These are phyloP conservation scores for Salinomyces thailandicus DNA, from an alignment of 2,329 filamentous ascomycete species.

Conservation along the genomic window DNA sequence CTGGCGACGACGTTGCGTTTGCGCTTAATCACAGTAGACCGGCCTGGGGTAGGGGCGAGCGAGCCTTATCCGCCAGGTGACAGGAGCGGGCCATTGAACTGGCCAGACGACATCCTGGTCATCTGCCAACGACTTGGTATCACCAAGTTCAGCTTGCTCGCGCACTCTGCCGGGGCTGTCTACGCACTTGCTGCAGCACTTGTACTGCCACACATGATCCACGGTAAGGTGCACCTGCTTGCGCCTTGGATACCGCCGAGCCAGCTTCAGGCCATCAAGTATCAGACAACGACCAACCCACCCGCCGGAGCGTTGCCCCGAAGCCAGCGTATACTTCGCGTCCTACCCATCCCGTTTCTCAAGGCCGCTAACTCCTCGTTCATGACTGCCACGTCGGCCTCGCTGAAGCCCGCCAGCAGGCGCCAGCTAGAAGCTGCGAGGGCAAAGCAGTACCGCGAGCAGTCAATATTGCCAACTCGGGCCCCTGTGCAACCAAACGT, in stretches of 20 bases:
- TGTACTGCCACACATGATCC: constrained; percentile 90
- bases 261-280: constrained; percentile 64
- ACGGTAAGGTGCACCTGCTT: constrained; percentile 84
- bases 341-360: constrained; percentile 78
- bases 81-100: constrained; percentile 70
- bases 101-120: constrained; percentile 88
- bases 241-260: constrained; percentile 97
- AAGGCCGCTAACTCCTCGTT: constrained; percentile 94
- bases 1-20: constrained; percentile 79
- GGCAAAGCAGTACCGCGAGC: constrained; percentile 3
- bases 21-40: constrained; percentile 83
- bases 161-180: constrained; percentile 94
- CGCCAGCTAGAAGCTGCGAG: constrained; percentile 12
- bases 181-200: constrained; percentile 92
- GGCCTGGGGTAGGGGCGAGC: constrained; percentile 87
- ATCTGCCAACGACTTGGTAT: constrained; percentile 90
- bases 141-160: constrained; percentile 89
- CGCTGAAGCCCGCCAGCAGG: constrained; percentile 23
- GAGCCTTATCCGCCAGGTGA: constrained; percentile 73
- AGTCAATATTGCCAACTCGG: constrained; percentile 8
- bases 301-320: constrained; percentile 82
- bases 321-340: constrained; percentile 80
- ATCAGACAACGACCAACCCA: constrained; percentile 41
- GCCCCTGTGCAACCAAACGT: constrained; percentile 7
- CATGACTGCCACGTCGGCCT: constrained; percentile 74